phyloP scores from a whole-genome alignment of 345 rosid species.

The Theobroma cacao region DNA sequence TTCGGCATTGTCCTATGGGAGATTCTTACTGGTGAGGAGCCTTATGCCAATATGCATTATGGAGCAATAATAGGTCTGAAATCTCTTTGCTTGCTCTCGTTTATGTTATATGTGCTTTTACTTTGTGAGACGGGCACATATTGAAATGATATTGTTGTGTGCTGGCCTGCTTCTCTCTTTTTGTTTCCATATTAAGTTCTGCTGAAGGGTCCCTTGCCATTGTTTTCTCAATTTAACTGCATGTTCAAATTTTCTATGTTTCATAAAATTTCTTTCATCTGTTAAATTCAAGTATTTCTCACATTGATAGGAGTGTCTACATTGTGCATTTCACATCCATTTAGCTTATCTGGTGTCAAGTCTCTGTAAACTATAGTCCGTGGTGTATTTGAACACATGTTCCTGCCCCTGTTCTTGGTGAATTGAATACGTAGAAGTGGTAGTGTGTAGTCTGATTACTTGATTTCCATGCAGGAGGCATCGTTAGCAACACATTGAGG shows the following conservation, averaged over 20 bases:
- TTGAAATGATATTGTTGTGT: too few relatives aligned
- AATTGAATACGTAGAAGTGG: background rate
- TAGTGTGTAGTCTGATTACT: background rate
- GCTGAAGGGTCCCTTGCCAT: background rate
- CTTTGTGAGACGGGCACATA: background rate
- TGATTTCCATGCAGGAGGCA: constrained; percentile 54
- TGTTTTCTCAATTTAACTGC: background rate
- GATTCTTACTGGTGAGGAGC: constrained; percentile 82
- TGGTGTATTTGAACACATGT: background rate
- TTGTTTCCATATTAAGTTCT: background rate
- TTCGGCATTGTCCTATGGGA: constrained; percentile 83
- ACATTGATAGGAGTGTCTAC: background rate
- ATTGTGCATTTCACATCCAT: background rate
- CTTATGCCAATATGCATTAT: constrained; percentile 79
- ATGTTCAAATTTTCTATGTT: background rate
- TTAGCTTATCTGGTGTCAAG: background rate
- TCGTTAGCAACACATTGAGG: constrained; percentile 76
- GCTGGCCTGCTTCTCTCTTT: background rate
- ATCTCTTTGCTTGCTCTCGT: background rate
- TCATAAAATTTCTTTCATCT: background rate
- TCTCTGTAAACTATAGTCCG: background rate
- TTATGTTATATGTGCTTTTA: background rate
- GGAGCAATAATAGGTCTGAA: constrained; percentile 72
- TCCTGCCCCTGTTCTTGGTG: background rate
- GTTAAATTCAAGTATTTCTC: background rate